phyloP scores from a whole-genome alignment of 208 protist species.

The Herpetomonas tarakana region DNA sequence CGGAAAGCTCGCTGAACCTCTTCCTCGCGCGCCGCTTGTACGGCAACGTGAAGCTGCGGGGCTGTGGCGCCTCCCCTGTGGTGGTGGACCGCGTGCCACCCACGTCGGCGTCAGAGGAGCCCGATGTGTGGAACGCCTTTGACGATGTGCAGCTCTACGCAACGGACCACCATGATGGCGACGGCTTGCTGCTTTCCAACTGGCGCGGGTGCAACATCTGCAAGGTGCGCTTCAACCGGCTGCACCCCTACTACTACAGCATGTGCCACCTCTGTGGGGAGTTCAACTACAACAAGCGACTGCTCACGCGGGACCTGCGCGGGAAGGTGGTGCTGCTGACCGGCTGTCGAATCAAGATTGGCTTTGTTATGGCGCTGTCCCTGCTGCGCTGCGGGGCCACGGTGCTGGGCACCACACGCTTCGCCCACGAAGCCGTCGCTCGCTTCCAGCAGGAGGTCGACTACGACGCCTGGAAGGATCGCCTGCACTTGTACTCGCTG shows the following conservation, averaged over 20 bases:
- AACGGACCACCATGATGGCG: slow-evolving; percentile 34
- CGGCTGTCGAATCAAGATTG: slow-evolving; percentile 92
- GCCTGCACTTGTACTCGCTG: slow-evolving; percentile 93
- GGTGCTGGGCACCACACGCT: slow-evolving; percentile 90
- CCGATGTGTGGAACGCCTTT: slow-evolving; percentile 68
- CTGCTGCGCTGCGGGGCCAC: slow-evolving; percentile 80
- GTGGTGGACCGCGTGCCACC: slow-evolving; percentile 43
- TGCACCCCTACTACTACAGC: slow-evolving; percentile 97
- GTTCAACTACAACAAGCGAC: slow-evolving; percentile 95
- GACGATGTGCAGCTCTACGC: slow-evolving; percentile 74
- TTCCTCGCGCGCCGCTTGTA: slow-evolving; percentile 75
- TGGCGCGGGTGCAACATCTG: slow-evolving; percentile 85
- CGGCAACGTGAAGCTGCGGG: slow-evolving; percentile 19
- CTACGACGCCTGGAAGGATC: slow-evolving; percentile 86
- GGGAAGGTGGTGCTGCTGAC: slow-evolving; percentile 94
- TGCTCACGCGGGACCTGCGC: slow-evolving; percentile 85
- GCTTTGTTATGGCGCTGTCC: slow-evolving; percentile 90
- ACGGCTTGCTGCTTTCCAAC: slow-evolving; percentile 42
- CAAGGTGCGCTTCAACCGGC: slow-evolving; percentile 75
- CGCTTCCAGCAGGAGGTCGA: slow-evolving; percentile 87
- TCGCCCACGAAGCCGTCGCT: slow-evolving; percentile 81
- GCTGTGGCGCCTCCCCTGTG: slow-evolving; percentile 49
- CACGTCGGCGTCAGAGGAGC: slow-evolving; percentile 55
- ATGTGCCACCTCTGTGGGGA: slow-evolving; percentile 94
- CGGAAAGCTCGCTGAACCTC: slow-evolving; percentile 55